phyloP scores from a whole-genome alignment of 441 rosid species.

The Corymbia calophylla region DNA sequence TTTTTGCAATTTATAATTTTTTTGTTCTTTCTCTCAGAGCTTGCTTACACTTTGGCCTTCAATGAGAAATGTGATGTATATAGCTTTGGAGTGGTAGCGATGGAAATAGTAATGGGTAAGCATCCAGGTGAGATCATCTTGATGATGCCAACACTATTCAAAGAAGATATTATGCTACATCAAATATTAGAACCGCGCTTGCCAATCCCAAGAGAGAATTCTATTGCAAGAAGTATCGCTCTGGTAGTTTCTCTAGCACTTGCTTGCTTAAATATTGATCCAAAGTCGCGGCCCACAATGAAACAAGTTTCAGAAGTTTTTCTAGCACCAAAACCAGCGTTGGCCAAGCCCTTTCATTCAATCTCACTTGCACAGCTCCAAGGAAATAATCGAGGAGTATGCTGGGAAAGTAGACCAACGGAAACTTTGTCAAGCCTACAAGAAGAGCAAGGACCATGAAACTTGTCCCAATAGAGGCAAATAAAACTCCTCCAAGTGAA shows the following conservation, averaged over 20 bases:
- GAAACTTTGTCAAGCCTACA: not conserved
- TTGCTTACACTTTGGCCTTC: not conserved
- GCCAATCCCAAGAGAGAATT: not conserved
- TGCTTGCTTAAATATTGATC: not conserved
- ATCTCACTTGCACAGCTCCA: not conserved
- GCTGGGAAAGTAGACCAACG: not conserved
- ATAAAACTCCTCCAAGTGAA: not conserved
- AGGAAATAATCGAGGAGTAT: not conserved
- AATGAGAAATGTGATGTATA: not conserved
- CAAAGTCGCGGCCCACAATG: not conserved
- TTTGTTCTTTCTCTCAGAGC: not conserved
- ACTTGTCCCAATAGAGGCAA: not conserved
- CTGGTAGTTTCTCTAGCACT: not conserved
- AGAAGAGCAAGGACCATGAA: not conserved
- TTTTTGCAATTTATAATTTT: too few species aligned
- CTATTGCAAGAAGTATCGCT: not conserved
- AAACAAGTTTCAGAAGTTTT: not conserved
- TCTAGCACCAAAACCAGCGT: not conserved
- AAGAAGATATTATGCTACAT: not conserved
- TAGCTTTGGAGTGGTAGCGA: not conserved
- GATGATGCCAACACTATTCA: not conserved
- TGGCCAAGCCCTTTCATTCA: not conserved
- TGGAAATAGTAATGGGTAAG: not conserved
- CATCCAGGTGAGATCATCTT: not conserved
- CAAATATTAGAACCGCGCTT: not conserved